Base-by-base conservation (phyloP, 2,329 filamentous ascomycete genomes). In the Chrysoporthe cubensis region DNA sequence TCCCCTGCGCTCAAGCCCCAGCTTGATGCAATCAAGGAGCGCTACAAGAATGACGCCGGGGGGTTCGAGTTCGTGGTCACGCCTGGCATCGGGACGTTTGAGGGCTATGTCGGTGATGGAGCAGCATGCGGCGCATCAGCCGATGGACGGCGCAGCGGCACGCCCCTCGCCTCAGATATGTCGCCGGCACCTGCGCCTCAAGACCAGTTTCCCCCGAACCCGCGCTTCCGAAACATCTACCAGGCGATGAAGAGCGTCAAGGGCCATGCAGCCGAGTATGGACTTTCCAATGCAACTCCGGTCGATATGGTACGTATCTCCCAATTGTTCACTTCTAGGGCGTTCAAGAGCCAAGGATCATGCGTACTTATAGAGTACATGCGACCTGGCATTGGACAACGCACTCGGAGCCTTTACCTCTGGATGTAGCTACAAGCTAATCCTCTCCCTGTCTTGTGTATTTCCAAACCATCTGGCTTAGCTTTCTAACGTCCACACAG, bases 91-190 rank as follows among this genome's bases (percentile, higher is more conserved):
- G 72, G 71, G 48, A 73, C 72, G 1, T 73, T 72, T 43, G 72
- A 73, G 57, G 72, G 72, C 14, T 73, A 66, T 60, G 71, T 73
- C 0, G 72, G 72, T 40, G 71, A 72, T 13, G 71, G 72, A 1
- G 40, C 71, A 4, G n/a, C 26, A 11, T 72, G 64, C 64, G 72
- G 71, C 9, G 71, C 72, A 2, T 73, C 72, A 1, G 72, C 71
- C 32, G 72, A 73, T 57, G 72, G 72, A 14, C 72, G 72, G 5
- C 69, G 72, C n/a, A 69, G 40, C 40, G 68, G 68, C 3, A 66
- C 64, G 65, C 72, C 71, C 54, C 70, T 73, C 44, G 72, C 72
- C 0, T 72, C 70, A 0, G 72, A 73, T 21, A 64, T 72, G 48
- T 73, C 72, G n/a, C 70, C 71, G 21, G 65, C 66, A 2, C 72